phyloP scores from a whole-genome alignment of 345 rosid genomes.

The Turnera subulata region DNA sequence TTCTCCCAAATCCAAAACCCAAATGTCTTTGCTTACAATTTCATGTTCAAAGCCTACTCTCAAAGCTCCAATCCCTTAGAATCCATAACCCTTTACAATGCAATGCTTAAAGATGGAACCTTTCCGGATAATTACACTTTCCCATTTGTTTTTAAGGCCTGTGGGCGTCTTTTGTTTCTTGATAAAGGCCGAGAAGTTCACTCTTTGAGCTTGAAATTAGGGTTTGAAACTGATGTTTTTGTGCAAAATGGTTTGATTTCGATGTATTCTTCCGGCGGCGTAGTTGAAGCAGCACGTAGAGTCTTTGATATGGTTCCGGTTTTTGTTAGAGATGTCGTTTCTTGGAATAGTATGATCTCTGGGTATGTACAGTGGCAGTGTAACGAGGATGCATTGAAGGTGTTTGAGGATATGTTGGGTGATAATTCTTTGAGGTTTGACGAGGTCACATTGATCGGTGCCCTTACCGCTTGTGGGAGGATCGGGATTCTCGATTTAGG shows the following conservation, averaged over 20 bases:
- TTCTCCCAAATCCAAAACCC: constrained; percentile 11
- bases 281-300: constrained; percentile 1
- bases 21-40: constrained; percentile 8
- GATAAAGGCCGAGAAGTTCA: constrained; percentile 17
- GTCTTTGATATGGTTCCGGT: constrained; percentile 8
- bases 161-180: constrained; percentile 6
- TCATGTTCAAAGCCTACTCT: constrained; percentile 15
- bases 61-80: constrained; percentile 7
- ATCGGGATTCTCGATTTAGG: constrained; percentile 2
- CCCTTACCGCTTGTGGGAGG: constrained; percentile 10
- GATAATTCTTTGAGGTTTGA: constrained; percentile 1
- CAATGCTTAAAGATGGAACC: constrained; percentile 3
- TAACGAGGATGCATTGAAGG: constrained; percentile 1
- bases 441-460: constrained; percentile 4
- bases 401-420: constrained; percentile 1
- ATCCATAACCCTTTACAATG: constrained; percentile 9
- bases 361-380: constrained; percentile 9
- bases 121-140: constrained; percentile 18
- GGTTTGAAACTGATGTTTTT: constrained; percentile 10
- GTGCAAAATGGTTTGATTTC: constrained; percentile 15
- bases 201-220: constrained; percentile 10
- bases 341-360: constrained; percentile 17
- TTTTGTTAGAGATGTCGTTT: constrained; percentile 12
- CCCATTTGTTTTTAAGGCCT: constrained; percentile 10
- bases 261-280: constrained; percentile 10